Evolutionary conservation across 192 early-diverging fungal genomes (phyloP).

Genomic region (Coemansia sp.): DNA sequence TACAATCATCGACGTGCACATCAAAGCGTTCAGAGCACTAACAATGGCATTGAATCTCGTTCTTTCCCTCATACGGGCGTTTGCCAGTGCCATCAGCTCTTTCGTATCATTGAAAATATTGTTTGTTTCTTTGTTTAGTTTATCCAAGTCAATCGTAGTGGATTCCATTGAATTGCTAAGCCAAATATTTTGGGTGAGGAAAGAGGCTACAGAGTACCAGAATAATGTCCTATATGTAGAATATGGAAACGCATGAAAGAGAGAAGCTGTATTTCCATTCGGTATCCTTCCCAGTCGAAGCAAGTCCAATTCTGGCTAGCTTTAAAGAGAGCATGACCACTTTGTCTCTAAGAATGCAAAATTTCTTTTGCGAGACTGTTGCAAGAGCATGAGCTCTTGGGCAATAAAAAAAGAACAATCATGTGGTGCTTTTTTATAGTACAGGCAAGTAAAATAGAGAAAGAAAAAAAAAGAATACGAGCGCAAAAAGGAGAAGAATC

Average conservation of each 20-base stretch:
- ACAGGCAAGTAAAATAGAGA: not conserved
- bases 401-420: not conserved
- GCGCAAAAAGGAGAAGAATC: not conserved
- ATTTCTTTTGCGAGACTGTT: no score
- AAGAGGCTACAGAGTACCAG: no score
- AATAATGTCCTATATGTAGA: no score
- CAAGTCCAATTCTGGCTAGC: not conserved
- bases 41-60: not conserved
- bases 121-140: no score
- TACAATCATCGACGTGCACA: not conserved
- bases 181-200: no score
- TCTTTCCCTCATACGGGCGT: not conserved
- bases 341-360: no score
- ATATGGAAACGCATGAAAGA: no score
- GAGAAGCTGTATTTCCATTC: no score
- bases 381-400: no score
- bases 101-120: not conserved
- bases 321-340: not conserved
- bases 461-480: not conserved
- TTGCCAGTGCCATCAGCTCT: not conserved
- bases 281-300: no score
- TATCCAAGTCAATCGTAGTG: no score
- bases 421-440: not conserved
- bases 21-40: not conserved
- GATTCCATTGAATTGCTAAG: no score